A percentile compares a stretch with the other conserved stretches of the same genome.
phyloP scores from a whole-genome alignment of 1,284 basidiomycete genomes.

The Pholiota adiposa region DNA sequence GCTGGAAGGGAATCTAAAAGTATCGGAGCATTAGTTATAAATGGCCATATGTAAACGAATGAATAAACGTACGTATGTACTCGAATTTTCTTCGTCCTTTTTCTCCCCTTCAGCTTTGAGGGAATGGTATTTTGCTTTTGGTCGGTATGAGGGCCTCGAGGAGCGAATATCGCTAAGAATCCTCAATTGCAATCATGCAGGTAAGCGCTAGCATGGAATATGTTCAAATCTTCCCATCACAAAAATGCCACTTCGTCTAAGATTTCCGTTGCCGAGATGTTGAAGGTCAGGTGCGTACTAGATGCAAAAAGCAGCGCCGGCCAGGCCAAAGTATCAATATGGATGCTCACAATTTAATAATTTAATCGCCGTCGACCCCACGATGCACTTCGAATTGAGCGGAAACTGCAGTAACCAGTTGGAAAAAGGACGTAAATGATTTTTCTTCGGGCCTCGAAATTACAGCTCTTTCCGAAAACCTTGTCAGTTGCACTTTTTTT shows the following conservation, averaged over 20 bases:
- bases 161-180: not conserved
- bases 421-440: not conserved
- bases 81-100: no score
- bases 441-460: no score
- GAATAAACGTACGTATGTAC: no score
- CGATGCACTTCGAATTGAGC: not conserved
- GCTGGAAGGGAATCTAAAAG: not conserved
- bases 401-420: not conserved
- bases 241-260: not conserved
- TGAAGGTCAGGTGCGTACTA: not conserved
- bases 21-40: no score
- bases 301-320: not conserved
- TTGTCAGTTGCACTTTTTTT: no score
- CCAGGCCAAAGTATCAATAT: no score
- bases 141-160: no score
- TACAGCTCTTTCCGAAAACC: no score
- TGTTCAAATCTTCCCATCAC: not conserved
- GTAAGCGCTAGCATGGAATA: not conserved
- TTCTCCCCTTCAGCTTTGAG: no score
- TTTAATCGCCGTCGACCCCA: not conserved
- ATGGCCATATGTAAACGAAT: no score
- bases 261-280: not conserved
- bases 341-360: no score
- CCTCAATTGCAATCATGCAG: not conserved
- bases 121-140: no score